These are phyloP conservation scores for Globisporangium paroecandrum DNA, from an alignment of 352 stramenopile genomes.

Conservation along the genomic window DNA sequence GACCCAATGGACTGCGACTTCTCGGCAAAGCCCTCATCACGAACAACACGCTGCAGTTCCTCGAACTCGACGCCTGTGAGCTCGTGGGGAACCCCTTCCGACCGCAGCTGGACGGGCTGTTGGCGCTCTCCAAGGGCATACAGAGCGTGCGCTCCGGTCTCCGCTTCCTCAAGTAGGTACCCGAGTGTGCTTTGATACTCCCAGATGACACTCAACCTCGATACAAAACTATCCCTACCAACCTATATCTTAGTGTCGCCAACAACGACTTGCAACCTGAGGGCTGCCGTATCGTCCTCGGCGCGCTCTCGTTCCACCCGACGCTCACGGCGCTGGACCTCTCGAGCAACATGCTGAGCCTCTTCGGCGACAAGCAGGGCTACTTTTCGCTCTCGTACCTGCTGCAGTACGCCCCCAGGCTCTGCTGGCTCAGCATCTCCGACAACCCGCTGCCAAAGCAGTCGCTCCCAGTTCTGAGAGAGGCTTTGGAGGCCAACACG, in stretches of 20 bases:
- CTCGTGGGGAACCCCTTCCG: slow-evolving; percentile 52
- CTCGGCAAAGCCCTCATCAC: slow-evolving; percentile 54
- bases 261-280: slow-evolving; percentile 51
- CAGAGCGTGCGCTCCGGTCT: slow-evolving; percentile 51
- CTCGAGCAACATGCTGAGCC: slow-evolving; percentile 46
- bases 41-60: slow-evolving; percentile 57
- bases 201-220: too few species aligned
- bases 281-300: slow-evolving; percentile 52
- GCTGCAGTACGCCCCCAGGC: slow-evolving; percentile 41
- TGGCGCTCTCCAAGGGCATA: slow-evolving; percentile 52
- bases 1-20: slow-evolving; percentile 32
- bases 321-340: slow-evolving; percentile 55
- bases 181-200: background rate
- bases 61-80: slow-evolving; percentile 54
- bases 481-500: slow-evolving; percentile 28
- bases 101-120: slow-evolving; percentile 43
- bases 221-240: background rate
- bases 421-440: slow-evolving; percentile 44
- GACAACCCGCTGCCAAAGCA: slow-evolving; percentile 31
- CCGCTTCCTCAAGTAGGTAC: slow-evolving; percentile 43
- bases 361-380: slow-evolving; percentile 56
- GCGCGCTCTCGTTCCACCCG: slow-evolving; percentile 45
- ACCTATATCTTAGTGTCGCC: slow-evolving; percentile 28
- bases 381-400: slow-evolving; percentile 53
- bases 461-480: slow-evolving; percentile 17